These are phyloP conservation scores for Pseudocercospora fuligena DNA, from an alignment of 2,329 filamentous ascomycete genomes.

Conservation along the genomic window DNA sequence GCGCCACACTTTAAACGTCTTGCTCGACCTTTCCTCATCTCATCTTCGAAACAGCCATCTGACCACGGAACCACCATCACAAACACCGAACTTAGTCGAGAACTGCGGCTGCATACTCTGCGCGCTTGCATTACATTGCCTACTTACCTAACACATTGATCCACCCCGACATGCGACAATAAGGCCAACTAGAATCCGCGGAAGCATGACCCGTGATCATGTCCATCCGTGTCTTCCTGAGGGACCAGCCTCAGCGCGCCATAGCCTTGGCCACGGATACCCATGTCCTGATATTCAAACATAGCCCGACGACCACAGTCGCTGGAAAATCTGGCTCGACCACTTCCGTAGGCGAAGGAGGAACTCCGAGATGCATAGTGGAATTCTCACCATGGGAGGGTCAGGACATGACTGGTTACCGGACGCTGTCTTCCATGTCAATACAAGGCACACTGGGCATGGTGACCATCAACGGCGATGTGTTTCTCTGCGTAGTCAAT, in stretches of 20 bases:
- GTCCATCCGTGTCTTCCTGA: constrained; percentile 79
- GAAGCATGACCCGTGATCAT: constrained; percentile 41
- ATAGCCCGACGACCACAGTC: constrained; percentile 70
- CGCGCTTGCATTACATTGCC: background rate
- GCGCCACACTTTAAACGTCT: no score
- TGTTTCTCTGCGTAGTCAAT: constrained; percentile 90
- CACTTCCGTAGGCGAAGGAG: constrained; percentile 42
- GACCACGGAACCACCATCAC: constrained; percentile 4
- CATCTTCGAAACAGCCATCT: background rate
- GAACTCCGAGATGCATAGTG: constrained; percentile 75
- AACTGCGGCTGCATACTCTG: background rate
- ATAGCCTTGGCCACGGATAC: constrained; percentile 82
- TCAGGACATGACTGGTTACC: constrained; percentile 75
- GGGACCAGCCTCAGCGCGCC: constrained; percentile 83
- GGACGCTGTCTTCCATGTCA: constrained; percentile 71
- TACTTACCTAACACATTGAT: no score
- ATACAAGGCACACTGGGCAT: constrained; percentile 87
- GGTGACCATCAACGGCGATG: constrained; percentile 80
- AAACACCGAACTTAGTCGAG: background rate
- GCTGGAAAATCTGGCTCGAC: constrained; percentile 56
- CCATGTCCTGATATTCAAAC: constrained; percentile 82
- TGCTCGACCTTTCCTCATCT: background rate
- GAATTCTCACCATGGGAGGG: constrained; percentile 73
- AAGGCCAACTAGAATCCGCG: background rate
- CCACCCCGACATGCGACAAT: constrained; percentile 13